phyloP scores from a whole-genome alignment of 2,329 filamentous ascomycete genomes.

The Akanthomyces dipterigenus region DNA sequence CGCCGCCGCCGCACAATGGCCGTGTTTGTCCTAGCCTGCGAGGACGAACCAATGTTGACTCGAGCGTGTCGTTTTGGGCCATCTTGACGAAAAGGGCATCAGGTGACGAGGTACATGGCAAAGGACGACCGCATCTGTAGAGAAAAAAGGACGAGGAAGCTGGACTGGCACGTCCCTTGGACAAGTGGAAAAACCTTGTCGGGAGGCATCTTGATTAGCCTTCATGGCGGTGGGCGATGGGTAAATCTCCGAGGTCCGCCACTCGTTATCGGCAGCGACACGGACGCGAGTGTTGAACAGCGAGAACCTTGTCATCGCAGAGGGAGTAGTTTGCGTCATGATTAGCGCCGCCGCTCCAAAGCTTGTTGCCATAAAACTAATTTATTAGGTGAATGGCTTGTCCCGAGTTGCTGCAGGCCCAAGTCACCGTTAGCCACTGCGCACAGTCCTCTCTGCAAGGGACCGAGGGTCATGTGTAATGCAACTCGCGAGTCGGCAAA shows the following conservation, averaged over 20 bases:
- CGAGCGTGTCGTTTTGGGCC: too few relatives aligned
- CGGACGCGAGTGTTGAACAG: not conserved
- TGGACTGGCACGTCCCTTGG: not conserved
- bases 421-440: not conserved
- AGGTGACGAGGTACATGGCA: too few relatives aligned
- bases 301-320: not conserved
- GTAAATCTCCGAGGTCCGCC: not conserved
- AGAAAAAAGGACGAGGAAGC: too few relatives aligned
- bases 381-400: too few relatives aligned
- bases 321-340: too few relatives aligned
- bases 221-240: not conserved
- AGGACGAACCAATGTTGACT: not conserved
- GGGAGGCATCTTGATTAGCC: not conserved
- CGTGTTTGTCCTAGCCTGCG: not conserved
- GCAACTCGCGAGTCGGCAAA: not conserved
- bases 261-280: not conserved
- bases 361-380: too few relatives aligned
- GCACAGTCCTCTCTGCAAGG: not conserved
- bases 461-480: not conserved
- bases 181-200: not conserved
- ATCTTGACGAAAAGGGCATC: too few relatives aligned
- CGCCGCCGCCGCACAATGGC: too few relatives aligned
- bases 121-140: too few relatives aligned
- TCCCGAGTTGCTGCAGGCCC: not conserved
- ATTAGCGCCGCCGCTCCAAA: too few relatives aligned